Base-by-base conservation (phyloP, 164 flowering plant genomes). In the Taxillus chinensis region DNA sequence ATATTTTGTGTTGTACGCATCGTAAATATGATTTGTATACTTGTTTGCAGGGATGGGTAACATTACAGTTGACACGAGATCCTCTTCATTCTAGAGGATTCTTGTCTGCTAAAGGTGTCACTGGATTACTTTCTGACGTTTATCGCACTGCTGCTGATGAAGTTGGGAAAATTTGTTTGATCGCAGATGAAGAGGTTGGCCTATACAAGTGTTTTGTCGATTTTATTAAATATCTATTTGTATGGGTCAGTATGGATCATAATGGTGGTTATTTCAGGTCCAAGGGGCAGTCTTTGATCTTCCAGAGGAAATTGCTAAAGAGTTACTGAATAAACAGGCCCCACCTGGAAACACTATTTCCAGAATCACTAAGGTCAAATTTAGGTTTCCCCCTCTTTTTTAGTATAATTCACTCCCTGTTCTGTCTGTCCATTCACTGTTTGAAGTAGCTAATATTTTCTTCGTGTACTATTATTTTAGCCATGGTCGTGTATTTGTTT, bases 251-350 rank as follows among this genome's bases (percentile, higher is more conserved):
- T 17, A 13, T 3, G 43, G 39, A 27, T 62, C 13, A 45, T 57
- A 27, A 43, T 54, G 49, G 39, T 41, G 65, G 15, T 62, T 37
- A 42, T 70, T 38, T 71, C 80, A 93, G 99, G 85, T 90, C 64
- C 92, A 88, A 74, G 97, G 95, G 40, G 99, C 99, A 15, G 97
- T 93, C 51, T 93, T 93, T 77, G 99, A 93, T 82, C 84, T 93
- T 62, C 99, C 99, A 3, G 96, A 93, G 78, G 99, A 90, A 74
- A 82, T 88, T 66, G 99, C 97, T 6, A 90, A 84, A 74, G 89
- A 87, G 75, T 77, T 93, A 42, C 79, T 93, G 48, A 75, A 53
- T 40, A 84, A 67, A 81, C 77, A 89, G 68, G 51, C 68, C 37
- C 93, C 92, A 10, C 82, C 90, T 54, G 99, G 99, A 63, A 84